Conservation (phyloP, 2,329 filamentous ascomycete species). For the Calonectria multiphialidica region DNA sequence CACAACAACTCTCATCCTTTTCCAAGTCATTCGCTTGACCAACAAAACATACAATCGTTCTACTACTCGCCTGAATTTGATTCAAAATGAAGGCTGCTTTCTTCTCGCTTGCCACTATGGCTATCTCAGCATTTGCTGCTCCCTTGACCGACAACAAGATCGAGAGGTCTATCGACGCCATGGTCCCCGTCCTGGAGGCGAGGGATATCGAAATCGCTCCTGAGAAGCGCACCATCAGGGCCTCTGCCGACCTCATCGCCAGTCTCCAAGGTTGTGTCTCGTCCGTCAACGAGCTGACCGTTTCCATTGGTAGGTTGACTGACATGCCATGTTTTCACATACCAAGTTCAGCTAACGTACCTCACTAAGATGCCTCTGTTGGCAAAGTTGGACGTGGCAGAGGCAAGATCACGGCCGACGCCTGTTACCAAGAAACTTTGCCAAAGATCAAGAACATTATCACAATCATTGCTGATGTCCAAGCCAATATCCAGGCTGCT, state of each 20-base stretch:
- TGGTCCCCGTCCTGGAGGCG: not conserved
- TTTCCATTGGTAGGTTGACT: not conserved
- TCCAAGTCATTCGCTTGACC: not conserved
- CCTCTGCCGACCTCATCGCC: not conserved
- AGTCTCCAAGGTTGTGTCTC: not conserved
- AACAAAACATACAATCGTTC: not conserved
- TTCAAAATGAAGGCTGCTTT: slow-evolving; percentile 7
- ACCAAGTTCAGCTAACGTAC: not conserved
- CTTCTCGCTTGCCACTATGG: not conserved
- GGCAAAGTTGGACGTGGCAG: not conserved
- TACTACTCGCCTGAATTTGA: not conserved
- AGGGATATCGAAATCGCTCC: not conserved
- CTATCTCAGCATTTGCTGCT: not conserved
- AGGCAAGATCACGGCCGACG: not conserved
- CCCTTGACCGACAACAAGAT: not conserved
- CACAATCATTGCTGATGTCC: not conserved
- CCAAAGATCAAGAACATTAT: not conserved
- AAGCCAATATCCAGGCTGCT: not conserved
- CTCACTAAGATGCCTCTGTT: not conserved
- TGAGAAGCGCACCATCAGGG: not conserved
- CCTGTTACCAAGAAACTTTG: not conserved
- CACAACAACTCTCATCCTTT: not conserved
- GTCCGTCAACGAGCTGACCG: not conserved
- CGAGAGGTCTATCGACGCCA: not conserved
- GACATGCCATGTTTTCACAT: not conserved